phyloP scores from a whole-genome alignment of 2,329 filamentous ascomycete genomes.

The Sporothrix variecibatus region DNA sequence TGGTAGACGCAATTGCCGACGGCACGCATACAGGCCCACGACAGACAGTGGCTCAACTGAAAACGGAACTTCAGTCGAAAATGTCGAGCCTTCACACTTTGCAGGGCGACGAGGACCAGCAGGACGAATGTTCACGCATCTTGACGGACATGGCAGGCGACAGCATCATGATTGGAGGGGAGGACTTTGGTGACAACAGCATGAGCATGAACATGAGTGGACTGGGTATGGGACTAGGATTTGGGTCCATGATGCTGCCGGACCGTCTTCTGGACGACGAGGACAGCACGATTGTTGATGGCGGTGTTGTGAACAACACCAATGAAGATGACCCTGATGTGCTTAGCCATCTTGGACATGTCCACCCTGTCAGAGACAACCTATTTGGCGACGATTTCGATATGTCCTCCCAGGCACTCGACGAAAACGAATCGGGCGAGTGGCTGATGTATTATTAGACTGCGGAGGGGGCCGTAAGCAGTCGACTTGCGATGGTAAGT shows the following conservation, averaged over 20 bases:
- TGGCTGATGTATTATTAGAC: conserved; percentile 20
- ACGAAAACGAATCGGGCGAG: conserved; percentile 13
- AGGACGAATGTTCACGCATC: conserved; percentile 19
- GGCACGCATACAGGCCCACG: conserved; percentile 32
- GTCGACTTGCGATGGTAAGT: neutral
- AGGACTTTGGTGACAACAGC: neutral
- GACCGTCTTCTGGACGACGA: neutral
- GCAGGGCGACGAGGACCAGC: conserved; percentile 22
- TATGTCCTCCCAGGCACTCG: neutral
- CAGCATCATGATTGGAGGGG: neutral
- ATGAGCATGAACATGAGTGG: neutral
- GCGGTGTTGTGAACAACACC: neutral
- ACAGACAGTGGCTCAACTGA: conserved; percentile 16
- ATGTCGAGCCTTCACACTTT: conserved; percentile 7
- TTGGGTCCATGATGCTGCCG: neutral
- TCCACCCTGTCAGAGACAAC: neutral
- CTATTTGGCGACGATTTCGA: neutral
- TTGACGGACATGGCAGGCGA: conserved; percentile 18
- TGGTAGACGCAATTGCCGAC: conserved; percentile 35
- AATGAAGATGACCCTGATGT: neutral
- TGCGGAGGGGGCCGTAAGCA: neutral
- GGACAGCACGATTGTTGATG: neutral
- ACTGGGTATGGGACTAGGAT: neutral
- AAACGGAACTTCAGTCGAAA: conserved; percentile 3
- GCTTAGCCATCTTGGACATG: neutral